Evolutionary conservation across 768 basidiomycete genomes (phyloP).

Genomic region (Tephrocybe rancida): DNA sequence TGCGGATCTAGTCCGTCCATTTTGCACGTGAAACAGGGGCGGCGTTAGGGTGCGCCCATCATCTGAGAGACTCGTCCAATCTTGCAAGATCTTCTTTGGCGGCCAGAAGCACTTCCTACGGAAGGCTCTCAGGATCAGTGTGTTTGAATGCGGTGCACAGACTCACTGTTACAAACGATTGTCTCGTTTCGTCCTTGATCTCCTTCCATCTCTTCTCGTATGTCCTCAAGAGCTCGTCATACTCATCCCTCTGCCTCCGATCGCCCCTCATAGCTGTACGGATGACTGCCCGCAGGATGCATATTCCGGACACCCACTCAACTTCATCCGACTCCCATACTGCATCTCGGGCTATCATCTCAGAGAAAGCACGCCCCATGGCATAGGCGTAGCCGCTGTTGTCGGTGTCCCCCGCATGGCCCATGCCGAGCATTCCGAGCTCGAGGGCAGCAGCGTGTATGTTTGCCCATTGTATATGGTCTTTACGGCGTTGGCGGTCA

Average conservation of each 20-base stretch:
- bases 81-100: conserved; percentile 57
- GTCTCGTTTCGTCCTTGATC: conserved; percentile 67
- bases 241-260: conserved; percentile 49
- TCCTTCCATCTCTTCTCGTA: conserved; percentile 74
- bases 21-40: no score
- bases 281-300: conserved; percentile 59
- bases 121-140: background rate
- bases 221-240: conserved; percentile 53
- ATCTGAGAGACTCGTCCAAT: conserved; percentile 34
- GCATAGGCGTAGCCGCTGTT: conserved; percentile 45
- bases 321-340: conserved; percentile 71
- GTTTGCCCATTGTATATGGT: conserved; percentile 68
- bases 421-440: conserved; percentile 51
- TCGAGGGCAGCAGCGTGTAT: conserved; percentile 68
- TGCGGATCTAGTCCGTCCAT: no score
- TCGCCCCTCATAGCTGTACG: conserved; percentile 52
- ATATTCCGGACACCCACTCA: conserved; percentile 69
- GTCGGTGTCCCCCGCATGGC: conserved; percentile 39
- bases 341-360: conserved; percentile 64
- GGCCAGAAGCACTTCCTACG: conserved; percentile 51
- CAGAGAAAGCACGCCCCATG: conserved; percentile 51
- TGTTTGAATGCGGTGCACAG: background rate
- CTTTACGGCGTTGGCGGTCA: conserved; percentile 62
- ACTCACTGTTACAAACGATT: conserved; percentile 59
- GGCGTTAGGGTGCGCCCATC: conserved; percentile 3